A percentile compares a stretch with the other conserved stretches of the same genome.
These are phyloP conservation scores for Scenedesmus sp. DNA, from an alignment of 163 green algal species.

Conservation along the genomic window DNA sequence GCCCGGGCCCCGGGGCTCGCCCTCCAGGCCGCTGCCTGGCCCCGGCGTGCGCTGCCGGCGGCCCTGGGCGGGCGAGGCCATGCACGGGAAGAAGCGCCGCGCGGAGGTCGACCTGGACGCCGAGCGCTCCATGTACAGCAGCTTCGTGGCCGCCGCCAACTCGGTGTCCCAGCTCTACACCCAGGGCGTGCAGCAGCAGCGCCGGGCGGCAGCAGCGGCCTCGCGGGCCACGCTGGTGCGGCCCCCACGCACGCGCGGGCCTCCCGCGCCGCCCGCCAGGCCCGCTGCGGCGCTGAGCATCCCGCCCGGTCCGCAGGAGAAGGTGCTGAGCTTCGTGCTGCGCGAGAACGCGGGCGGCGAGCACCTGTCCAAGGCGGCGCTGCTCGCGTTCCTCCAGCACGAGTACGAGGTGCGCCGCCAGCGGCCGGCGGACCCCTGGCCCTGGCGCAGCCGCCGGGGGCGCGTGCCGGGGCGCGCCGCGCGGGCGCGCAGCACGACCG, in stretches of 20 bases:
- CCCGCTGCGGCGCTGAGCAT: background rate
- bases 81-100: conserved; percentile 67
- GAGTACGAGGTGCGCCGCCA: conserved; percentile 72
- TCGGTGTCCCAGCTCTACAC: conserved; percentile 60
- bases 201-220: conserved; percentile 42
- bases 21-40: no score
- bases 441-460: no score
- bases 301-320: conserved; percentile 46
- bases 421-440: no score
- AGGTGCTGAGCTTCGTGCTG: conserved; percentile 55
- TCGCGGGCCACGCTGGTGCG: conserved; percentile 55
- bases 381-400: conserved; percentile 64
- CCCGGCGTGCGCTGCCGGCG: no score
- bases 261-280: background rate
- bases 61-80: no score
- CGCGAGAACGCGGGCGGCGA: conserved; percentile 49
- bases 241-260: background rate
- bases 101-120: conserved; percentile 54
- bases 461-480: no score
- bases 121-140: conserved; percentile 56
- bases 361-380: conserved; percentile 50
- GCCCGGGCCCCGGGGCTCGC: no score
- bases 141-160: conserved; percentile 63
- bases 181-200: conserved; percentile 47
- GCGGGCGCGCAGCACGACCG: background rate